Conservation (phyloP, 1,284 basidiomycete genomes). For the Ustilago cynodontis region DNA sequence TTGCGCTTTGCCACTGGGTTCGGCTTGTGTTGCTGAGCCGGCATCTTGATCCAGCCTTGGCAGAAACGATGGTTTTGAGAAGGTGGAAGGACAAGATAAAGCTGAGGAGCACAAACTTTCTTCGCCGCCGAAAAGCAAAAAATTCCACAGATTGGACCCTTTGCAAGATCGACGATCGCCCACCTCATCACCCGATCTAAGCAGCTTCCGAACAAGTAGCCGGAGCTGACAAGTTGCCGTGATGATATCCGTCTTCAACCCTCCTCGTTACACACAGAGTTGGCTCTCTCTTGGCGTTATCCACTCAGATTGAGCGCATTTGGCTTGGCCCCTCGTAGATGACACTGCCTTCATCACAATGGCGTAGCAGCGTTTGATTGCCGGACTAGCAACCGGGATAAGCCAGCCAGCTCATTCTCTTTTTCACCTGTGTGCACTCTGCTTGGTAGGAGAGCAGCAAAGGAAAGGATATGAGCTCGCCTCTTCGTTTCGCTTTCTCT, state of each 20-base stretch:
- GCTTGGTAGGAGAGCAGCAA: too few species aligned
- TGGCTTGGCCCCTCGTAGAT: constrained; percentile 6
- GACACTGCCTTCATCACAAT: constrained; percentile 2
- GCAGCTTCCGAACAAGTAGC: constrained; percentile 37
- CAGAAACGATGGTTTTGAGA: not conserved
- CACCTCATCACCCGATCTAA: not conserved
- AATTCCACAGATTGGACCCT: constrained; percentile 18
- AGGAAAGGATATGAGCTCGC: constrained; percentile 34
- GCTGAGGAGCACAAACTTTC: not conserved
- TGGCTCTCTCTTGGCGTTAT: not conserved
- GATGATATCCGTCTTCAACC: constrained; percentile 30
- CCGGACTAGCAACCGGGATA: constrained; percentile 43
- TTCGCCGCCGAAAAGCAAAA: not conserved
- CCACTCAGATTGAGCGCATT: constrained; percentile 28
- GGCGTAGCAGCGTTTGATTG: constrained; percentile 10
- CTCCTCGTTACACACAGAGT: not conserved
- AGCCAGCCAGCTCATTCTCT: not conserved
- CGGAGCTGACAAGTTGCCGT: constrained; percentile 26
- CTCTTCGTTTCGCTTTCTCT: not conserved
- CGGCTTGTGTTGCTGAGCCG: constrained; percentile 16
- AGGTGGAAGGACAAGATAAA: not conserved
- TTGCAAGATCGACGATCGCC: constrained; percentile 1
- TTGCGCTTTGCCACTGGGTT: constrained; percentile 41
- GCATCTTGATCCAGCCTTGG: constrained; percentile 16
- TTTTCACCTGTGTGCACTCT: not conserved